These are phyloP conservation scores for Aureobasidium sp. DNA, from an alignment of 2,329 filamentous ascomycete species.

Conservation along the genomic window DNA sequence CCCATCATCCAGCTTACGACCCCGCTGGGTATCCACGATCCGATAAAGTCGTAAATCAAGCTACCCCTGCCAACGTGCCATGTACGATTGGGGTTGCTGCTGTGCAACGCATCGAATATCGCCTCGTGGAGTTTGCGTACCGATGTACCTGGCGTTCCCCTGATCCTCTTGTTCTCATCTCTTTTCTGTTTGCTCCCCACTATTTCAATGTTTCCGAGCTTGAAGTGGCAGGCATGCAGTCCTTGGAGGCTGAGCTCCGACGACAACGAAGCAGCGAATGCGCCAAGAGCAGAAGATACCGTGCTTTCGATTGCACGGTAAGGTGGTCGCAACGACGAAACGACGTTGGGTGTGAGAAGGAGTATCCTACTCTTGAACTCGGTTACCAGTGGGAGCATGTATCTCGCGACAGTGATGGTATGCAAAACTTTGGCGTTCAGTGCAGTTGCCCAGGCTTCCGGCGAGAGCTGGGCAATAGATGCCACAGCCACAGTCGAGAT, in stretches of 20 bases:
- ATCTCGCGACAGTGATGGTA: constrained; percentile 79
- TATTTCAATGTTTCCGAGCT: constrained; percentile 86
- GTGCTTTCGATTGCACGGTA: constrained; percentile 81
- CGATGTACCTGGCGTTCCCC: constrained; percentile 53
- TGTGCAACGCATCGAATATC: constrained; percentile 80
- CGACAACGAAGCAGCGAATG: constrained; percentile 71
- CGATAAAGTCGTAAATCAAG: constrained; percentile 75
- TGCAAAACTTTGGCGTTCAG: constrained; percentile 88
- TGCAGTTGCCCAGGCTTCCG: constrained; percentile 77
- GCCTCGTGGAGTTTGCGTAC: constrained; percentile 74
- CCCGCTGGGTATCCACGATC: constrained; percentile 64
- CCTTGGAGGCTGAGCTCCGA: constrained; percentile 68
- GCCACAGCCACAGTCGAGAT: constrained; percentile 55
- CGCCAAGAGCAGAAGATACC: constrained; percentile 75
- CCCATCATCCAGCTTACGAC: constrained; percentile 94
- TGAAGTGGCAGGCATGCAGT: constrained; percentile 76
- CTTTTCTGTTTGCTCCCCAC: constrained; percentile 36
- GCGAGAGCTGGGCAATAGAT: constrained; percentile 75
- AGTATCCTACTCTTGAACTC: constrained; percentile 57
- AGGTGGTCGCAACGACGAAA: constrained; percentile 68
- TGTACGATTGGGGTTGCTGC: constrained; percentile 48
- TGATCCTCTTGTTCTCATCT: constrained; percentile 37
- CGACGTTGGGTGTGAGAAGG: constrained; percentile 70
- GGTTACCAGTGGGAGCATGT: constrained; percentile 56
- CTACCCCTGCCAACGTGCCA: constrained; percentile 80